phyloP scores from a whole-genome alignment of 176 grass and related monocot species.

The Hordeum vulgare region DNA sequence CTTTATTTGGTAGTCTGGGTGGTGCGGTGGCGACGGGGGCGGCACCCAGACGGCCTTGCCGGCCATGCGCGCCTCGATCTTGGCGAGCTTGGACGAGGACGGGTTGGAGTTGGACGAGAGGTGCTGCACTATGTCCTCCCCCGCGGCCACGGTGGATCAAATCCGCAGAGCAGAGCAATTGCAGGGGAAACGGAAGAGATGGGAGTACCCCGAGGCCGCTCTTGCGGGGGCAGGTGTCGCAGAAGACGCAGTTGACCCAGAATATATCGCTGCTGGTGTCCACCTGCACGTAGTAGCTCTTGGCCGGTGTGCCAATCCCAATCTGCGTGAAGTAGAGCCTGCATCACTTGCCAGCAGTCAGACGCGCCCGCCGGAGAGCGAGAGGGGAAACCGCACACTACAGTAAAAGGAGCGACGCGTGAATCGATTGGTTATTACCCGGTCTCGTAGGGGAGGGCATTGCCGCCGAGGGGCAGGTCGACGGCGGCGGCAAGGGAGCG shows the following conservation, averaged over 20 bases:
- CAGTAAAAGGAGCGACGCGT: background rate
- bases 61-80: constrained; percentile 96
- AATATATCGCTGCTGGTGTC: constrained; percentile 93
- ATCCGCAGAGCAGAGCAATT: background rate
- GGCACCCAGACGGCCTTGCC: constrained; percentile 71
- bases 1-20: too few relatives aligned
- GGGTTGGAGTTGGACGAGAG: constrained; percentile 88
- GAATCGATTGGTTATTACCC: constrained; percentile 27
- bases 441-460: constrained; percentile 57
- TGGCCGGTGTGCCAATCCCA: constrained; percentile 67
- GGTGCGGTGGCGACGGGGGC: constrained; percentile 48
- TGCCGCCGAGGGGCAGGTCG: constrained; percentile 74
- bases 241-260: constrained; percentile 95
- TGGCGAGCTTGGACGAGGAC: constrained; percentile 91
- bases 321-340: constrained; percentile 87
- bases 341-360: constrained; percentile 13
- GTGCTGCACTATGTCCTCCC: constrained; percentile 97
- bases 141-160: constrained; percentile 33
- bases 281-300: constrained; percentile 89
- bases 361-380: background rate
- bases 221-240: constrained; percentile 63
- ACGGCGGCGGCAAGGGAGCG: constrained; percentile 43
- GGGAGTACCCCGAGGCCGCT: constrained; percentile 74
- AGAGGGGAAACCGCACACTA: background rate
- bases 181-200: background rate